Conservation (phyloP, 2,329 filamentous ascomycete species). For the Teratosphaeria epicoccoides region DNA sequence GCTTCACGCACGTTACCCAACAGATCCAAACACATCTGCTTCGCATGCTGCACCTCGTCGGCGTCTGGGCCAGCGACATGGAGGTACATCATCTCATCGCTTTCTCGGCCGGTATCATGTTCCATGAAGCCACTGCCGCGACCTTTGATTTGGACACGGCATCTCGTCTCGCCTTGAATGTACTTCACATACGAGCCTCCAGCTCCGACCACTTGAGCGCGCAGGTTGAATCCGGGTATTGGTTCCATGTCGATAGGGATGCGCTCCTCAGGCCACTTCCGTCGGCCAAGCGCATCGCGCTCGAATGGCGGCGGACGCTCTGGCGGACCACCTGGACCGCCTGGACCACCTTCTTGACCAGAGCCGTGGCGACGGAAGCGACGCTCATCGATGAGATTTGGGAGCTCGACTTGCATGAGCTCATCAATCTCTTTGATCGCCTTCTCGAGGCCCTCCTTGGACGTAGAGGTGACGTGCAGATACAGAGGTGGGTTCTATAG, state of each 20-base stretch:
- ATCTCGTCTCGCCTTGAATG: slow-evolving; percentile 89
- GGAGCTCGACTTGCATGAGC: slow-evolving; percentile 90
- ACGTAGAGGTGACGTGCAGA: slow-evolving; percentile 87
- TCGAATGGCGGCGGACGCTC: slow-evolving; percentile 47
- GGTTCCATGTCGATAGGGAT: slow-evolving; percentile 87
- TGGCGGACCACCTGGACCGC: slow-evolving; percentile 32
- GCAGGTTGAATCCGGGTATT: slow-evolving; percentile 86
- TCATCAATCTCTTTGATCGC: slow-evolving; percentile 85
- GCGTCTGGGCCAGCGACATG: slow-evolving; percentile 89
- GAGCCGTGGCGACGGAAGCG: slow-evolving; percentile 59
- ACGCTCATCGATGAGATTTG: slow-evolving; percentile 87
- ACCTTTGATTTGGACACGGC: slow-evolving; percentile 96
- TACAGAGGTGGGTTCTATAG: slow-evolving; percentile 62
- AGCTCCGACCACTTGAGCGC: slow-evolving; percentile 90
- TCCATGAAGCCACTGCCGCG: slow-evolving; percentile 92
- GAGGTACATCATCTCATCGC: slow-evolving; percentile 92
- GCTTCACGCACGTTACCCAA: slow-evolving; percentile 77
- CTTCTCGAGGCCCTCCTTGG: slow-evolving; percentile 80
- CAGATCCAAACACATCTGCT: slow-evolving; percentile 79
- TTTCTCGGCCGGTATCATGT: slow-evolving; percentile 74
- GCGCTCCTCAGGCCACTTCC: slow-evolving; percentile 97
- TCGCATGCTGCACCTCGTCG: slow-evolving; percentile 74
- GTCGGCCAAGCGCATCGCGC: slow-evolving; percentile 80
- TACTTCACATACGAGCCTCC: slow-evolving; percentile 95
- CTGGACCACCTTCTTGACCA: neutral